phyloP scores from a whole-genome alignment of 2,329 filamentous ascomycete genomes.

The Pseudocercospora eumusae region DNA sequence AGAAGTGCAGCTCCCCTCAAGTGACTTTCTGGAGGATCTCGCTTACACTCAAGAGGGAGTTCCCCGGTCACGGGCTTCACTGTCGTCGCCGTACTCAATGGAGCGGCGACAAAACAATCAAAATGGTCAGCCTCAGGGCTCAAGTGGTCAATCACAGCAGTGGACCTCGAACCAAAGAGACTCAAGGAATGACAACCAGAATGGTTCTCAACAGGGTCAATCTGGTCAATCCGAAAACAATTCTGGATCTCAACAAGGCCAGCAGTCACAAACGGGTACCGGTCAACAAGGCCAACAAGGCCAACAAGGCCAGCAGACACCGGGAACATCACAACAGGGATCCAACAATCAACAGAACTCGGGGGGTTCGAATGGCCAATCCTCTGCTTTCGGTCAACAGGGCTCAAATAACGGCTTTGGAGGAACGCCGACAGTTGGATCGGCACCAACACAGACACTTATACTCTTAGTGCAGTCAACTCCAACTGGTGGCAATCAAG shows the following conservation, averaged over 20 bases:
- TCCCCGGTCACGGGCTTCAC: neutral
- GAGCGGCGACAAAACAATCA: conserved; percentile 5
- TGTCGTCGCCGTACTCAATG: neutral
- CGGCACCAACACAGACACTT: neutral
- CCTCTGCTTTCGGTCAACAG: neutral
- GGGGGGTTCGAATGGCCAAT: neutral
- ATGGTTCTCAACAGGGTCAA: neutral
- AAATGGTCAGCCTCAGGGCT: neutral
- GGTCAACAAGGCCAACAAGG: neutral
- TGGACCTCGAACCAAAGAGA: neutral
- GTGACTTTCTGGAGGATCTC: neutral
- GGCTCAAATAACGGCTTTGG: neutral
- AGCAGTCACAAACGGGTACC: neutral
- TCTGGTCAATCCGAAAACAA: neutral
- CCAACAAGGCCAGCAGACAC: neutral
- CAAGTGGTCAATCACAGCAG: neutral
- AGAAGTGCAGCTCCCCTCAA: neutral
- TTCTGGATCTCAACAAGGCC: neutral
- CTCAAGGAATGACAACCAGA: neutral
- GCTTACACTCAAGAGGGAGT: neutral
- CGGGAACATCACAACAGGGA: neutral
- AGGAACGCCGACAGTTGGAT: neutral
- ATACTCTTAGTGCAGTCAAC: neutral
- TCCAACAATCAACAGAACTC: neutral
- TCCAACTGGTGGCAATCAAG: neutral